phyloP scores from a whole-genome alignment of 1,284 basidiomycete species.

The Marasmius tenuissimus region DNA sequence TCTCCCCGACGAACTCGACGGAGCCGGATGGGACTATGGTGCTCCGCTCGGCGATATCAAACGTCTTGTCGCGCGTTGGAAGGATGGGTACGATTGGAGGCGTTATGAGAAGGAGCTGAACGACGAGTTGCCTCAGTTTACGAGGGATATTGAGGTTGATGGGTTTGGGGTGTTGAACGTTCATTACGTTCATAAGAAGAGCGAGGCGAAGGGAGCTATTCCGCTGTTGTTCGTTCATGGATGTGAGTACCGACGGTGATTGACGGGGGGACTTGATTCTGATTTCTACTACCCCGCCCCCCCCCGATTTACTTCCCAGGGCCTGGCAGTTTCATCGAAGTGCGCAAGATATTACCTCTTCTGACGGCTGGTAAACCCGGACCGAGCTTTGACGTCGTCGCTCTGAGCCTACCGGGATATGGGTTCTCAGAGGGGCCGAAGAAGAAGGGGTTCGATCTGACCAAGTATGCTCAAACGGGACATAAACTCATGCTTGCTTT shows the following conservation, averaged over 20 bases:
- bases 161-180: constrained; percentile 42
- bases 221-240: constrained; percentile 56
- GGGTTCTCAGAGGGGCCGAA: constrained; percentile 48
- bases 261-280: too few species aligned
- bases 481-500: constrained; percentile 47
- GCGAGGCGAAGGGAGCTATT: constrained; percentile 38
- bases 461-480: constrained; percentile 38
- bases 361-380: constrained; percentile 35
- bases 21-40: constrained; percentile 43
- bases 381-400: constrained; percentile 51
- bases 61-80: constrained; percentile 44
- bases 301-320: constrained; percentile 33
- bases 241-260: constrained; percentile 32
- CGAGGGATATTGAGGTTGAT: constrained; percentile 41
- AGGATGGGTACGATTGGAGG: constrained; percentile 47
- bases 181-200: constrained; percentile 52
- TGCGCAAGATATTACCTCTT: constrained; percentile 51
- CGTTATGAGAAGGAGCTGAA: constrained; percentile 43
- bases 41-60: constrained; percentile 45
- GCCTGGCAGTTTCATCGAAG: constrained; percentile 61
- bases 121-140: constrained; percentile 47
- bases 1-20: constrained; percentile 51
- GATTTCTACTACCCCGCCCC: not conserved
- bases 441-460: constrained; percentile 27
- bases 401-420: constrained; percentile 47